Evolutionary conservation across 2,329 filamentous ascomycete species (phyloP), one percentile per base, ranked within the genome.

Genomic region (Penicillium sp.): DNA sequence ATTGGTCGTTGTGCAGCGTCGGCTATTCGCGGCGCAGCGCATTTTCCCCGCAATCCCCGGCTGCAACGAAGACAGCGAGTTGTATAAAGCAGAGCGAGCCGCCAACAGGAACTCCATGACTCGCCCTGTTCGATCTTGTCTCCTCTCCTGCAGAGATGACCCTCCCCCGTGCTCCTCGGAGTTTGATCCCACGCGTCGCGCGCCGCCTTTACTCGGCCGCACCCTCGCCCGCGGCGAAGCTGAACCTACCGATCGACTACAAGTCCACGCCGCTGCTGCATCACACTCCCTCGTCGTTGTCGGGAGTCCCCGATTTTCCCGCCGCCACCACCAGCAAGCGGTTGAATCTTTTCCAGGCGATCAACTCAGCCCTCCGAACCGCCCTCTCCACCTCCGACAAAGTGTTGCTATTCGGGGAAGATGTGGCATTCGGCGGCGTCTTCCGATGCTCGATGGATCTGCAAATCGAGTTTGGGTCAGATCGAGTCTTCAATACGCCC

Each of bases 401-500:
- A 13, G 88, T 95, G 15, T 72, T 97, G 41, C 77, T 98, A 7
- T 98, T 98, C 58, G 93, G 93, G 28, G 93, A 98, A 67, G 93
- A 98, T 62, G 89, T 98, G 6, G 87, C 93, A 10, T 98, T 98
- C 56, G 93, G 93, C 28, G 93, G 93, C 38, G 93, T 98, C 11
- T 98, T 98, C 61, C 80, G 93, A 41, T 96, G 89, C 68, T 91
- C 87, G 20, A 91, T 93, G 81, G 87, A 90, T 55, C 76, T 98
- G 11, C 82, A 88, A 20, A 86, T 89, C 47, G 87, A 87, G 40
- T 94, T 93, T 63, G 93, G 93, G 7, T 77, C 80, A 2, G 86
- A 93, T 42, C 78, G 93, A 41, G 90, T 98, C 21, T 98, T 98
- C 75, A 97, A 98, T 68, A 97, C 90, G 13, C 93, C 93, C 0